Conservation (phyloP, 768 basidiomycete genomes). For the Mycena vulgaris region DNA sequence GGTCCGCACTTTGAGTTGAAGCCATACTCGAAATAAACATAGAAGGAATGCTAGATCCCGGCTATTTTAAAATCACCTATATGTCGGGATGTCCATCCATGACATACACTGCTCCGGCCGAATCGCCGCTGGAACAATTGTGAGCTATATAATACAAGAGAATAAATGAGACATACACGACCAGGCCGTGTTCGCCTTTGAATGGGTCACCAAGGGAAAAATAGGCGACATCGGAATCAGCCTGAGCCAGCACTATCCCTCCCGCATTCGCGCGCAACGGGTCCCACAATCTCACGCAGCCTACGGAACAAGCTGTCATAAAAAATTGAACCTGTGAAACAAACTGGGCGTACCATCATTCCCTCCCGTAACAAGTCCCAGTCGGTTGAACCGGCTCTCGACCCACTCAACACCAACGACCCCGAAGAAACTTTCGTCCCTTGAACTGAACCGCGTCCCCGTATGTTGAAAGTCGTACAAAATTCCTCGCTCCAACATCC, state of each 20-base stretch:
- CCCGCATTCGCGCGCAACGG: slow-evolving; percentile 61
- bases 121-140: slow-evolving; percentile 23
- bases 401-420: slow-evolving; percentile 70
- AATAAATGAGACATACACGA: slow-evolving; percentile 65
- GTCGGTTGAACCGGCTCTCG: slow-evolving; percentile 53
- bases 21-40: not conserved
- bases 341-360: slow-evolving; percentile 66
- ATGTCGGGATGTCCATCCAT: slow-evolving; percentile 19
- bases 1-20: too few relatives aligned
- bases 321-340: not conserved
- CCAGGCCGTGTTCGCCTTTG: slow-evolving; percentile 66
- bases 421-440: slow-evolving; percentile 58
- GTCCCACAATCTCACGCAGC: slow-evolving; percentile 82
- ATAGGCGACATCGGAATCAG: slow-evolving; percentile 69
- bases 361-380: slow-evolving; percentile 74
- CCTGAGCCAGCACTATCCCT: slow-evolving; percentile 66
- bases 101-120: slow-evolving; percentile 21
- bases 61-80: not conserved
- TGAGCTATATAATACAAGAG: not conserved
- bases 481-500: slow-evolving; percentile 63
- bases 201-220: slow-evolving; percentile 73
- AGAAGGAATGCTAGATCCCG: too few relatives aligned
- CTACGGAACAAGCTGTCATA: slow-evolving; percentile 50
- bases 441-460: slow-evolving; percentile 49
- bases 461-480: slow-evolving; percentile 66